phyloP scores from a whole-genome alignment of 345 rosid genomes.

The Lepidium africanum region DNA sequence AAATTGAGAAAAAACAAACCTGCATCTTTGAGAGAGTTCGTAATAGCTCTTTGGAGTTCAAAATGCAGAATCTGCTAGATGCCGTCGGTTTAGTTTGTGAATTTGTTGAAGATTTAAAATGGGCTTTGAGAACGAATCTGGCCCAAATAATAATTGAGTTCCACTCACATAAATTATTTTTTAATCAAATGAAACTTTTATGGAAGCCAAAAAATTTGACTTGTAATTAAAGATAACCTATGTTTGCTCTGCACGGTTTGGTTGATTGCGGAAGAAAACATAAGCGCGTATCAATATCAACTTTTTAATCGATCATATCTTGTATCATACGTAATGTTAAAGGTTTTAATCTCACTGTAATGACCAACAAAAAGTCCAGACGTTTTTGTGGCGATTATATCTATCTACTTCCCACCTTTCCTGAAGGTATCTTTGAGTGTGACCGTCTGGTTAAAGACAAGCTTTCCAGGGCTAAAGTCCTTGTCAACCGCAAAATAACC shows the following conservation, averaged over 20 bases:
- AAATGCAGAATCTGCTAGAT: neutral
- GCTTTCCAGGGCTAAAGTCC: conserved; percentile 55
- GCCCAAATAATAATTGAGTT: neutral
- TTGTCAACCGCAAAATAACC: conserved; percentile 34
- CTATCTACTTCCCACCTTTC: neutral
- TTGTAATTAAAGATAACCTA: too few species aligned
- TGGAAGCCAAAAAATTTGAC: too few species aligned
- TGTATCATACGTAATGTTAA: too few species aligned
- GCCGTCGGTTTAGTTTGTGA: neutral
- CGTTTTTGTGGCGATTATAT: neutral
- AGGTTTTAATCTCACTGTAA: too few species aligned
- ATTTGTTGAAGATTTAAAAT: too few species aligned
- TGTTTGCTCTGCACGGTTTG: too few species aligned
- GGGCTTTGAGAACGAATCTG: neutral
- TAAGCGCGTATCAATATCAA: too few species aligned
- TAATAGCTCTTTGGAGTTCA: neutral
- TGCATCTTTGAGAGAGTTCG: conserved; percentile 3
- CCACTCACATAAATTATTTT: too few species aligned
- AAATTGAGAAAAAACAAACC: neutral
- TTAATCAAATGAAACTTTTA: too few species aligned
- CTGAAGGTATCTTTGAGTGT: conserved; percentile 23
- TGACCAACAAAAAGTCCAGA: too few species aligned
- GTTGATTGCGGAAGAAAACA: too few species aligned
- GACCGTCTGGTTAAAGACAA: conserved; percentile 63
- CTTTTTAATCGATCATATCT: too few species aligned